Evolutionary conservation across 2,329 filamentous ascomycete species (phyloP).

Genomic region (Alternaria postmessia): DNA sequence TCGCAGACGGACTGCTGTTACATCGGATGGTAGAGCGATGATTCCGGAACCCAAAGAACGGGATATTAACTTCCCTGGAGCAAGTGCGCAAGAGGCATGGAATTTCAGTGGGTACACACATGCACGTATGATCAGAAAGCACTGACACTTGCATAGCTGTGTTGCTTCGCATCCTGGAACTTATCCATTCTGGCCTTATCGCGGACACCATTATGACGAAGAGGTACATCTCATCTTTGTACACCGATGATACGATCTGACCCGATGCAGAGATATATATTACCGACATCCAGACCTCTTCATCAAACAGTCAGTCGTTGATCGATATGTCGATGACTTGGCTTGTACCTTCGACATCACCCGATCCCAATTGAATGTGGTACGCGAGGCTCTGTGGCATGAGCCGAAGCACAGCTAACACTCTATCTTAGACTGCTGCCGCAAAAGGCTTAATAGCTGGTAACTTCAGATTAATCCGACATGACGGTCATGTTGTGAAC

Average conservation of each 20-base stretch:
- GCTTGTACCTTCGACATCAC: constrained; percentile 72
- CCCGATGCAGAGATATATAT: constrained; percentile 72
- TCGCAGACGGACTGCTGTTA: constrained; percentile 25
- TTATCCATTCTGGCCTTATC: constrained; percentile 62
- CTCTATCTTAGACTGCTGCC: constrained; percentile 67
- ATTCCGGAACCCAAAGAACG: constrained; percentile 28
- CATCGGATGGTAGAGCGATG: not conserved
- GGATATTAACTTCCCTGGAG: constrained; percentile 62
- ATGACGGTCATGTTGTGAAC: constrained; percentile 55
- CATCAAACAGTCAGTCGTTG: constrained; percentile 71
- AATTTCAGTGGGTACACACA: constrained; percentile 57
- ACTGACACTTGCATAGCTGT: constrained; percentile 54
- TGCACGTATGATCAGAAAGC: not conserved
- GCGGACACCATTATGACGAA: constrained; percentile 63
- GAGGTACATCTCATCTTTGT: constrained; percentile 51
- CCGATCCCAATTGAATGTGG: constrained; percentile 74
- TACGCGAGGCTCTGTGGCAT: constrained; percentile 52
- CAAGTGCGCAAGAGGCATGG: constrained; percentile 64
- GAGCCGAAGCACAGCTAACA: constrained; percentile 22
- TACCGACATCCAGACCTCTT: constrained; percentile 80
- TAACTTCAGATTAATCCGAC: constrained; percentile 58
- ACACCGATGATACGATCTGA: constrained; percentile 14
- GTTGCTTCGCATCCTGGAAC: constrained; percentile 63
- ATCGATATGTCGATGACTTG: constrained; percentile 76
- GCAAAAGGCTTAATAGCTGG: constrained; percentile 77